Evolutionary conservation across 768 basidiomycete genomes (phyloP), one percentile per base, ranked within the genome.

Genomic region (Fomitopsis pulvina): DNA sequence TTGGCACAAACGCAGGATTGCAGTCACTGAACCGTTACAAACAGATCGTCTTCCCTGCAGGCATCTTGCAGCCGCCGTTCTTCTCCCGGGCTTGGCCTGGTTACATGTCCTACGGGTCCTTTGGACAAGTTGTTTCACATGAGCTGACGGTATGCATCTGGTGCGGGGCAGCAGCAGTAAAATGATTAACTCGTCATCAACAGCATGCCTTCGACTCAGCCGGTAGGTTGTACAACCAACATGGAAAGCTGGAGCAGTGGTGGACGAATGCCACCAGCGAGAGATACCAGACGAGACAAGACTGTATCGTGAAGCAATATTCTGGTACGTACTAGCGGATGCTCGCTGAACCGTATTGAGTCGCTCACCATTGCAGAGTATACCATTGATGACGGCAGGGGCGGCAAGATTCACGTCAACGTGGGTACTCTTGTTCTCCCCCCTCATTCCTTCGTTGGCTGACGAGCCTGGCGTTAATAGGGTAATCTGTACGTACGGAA

Each of bases 41-140:
- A 25, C 49, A 90, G 85, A 92, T 94, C 45, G 90, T 92, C 20
- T 97, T 99, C 71, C 94, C 96, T 8, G 95, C 96, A 20, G 96
- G 96, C 22, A 93, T 98, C 59, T 69, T 98, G 16, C 91, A 85
- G 55, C 85, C 90, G 1, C 94, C 94, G 0, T 97, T 93, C 78
- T 97, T 93, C 73, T 79, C 78, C 3, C 71, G 78, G 46, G 73
- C 81, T 48, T 95, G 92, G 91, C 96, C 96, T 4, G 73, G 79
- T 26, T 95, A 96, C 64, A 72, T 98, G 50, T 77, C 82, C 25
- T 98, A 95, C 56, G 95, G 93, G 20, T 83, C 92, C 1, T 96
- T 98, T 60, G 96, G 94, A 12, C 82, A 86, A 44, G 85, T 96
- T 18, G 93, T 92, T 21, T 80, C 91, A 0, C 95, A 99, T 63